Conservation (phyloP, 176 grass and related monocot species). For the Olyra latifolia region DNA sequence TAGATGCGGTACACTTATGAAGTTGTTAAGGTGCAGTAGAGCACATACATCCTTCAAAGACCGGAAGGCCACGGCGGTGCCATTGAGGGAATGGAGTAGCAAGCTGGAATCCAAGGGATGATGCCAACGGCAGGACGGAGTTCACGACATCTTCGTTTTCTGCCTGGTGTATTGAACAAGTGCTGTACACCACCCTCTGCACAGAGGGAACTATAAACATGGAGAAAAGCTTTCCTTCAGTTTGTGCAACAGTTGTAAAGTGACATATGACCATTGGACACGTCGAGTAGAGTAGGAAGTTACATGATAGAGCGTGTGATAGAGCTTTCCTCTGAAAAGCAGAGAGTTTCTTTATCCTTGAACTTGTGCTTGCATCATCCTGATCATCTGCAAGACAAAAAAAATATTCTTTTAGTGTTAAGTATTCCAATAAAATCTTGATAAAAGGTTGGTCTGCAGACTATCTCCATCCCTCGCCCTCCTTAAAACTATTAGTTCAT, state of each 20-base stretch:
- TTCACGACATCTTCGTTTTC: slow-evolving; percentile 91
- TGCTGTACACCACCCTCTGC: slow-evolving; percentile 83
- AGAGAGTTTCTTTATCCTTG: slow-evolving; percentile 69
- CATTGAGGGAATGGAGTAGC: slow-evolving; percentile 71
- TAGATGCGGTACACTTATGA: neutral
- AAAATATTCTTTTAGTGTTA: neutral
- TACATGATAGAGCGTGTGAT: slow-evolving; percentile 83
- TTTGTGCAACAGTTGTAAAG: neutral
- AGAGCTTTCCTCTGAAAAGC: slow-evolving; percentile 87
- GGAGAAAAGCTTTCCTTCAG: slow-evolving; percentile 28
- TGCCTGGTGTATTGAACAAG: slow-evolving; percentile 77
- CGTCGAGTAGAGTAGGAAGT: neutral
- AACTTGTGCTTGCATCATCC: slow-evolving; percentile 37
- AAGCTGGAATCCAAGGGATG: slow-evolving; percentile 73
- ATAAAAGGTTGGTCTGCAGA: neutral
- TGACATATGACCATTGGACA: neutral
- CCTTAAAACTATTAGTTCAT: slow-evolving; percentile 8
- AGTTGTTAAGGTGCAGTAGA: neutral
- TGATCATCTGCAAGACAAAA: slow-evolving; percentile 36
- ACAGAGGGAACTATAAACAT: slow-evolving; percentile 63
- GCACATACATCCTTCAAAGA: slow-evolving; percentile 74
- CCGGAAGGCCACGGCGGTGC: slow-evolving; percentile 65
- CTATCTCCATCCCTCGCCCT: neutral
- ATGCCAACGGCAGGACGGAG: slow-evolving; percentile 65
- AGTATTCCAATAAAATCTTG: neutral